Conservation (phyloP, 805 yeast species). For the Kregervanrija pseudodelftensis region DNA sequence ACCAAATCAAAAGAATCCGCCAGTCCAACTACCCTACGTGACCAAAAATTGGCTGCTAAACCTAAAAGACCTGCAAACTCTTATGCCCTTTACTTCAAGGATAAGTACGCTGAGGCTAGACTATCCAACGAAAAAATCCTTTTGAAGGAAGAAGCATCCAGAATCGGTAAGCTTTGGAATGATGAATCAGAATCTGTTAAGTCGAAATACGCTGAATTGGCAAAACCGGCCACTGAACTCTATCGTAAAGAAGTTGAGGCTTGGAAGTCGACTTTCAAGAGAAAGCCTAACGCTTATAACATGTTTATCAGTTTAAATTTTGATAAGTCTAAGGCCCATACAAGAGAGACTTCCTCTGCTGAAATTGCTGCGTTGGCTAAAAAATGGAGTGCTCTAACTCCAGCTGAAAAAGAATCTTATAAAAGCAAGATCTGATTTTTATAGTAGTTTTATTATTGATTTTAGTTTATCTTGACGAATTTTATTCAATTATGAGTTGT, state of each 20-base stretch:
- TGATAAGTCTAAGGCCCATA: constrained; percentile 8
- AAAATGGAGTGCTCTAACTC: too few species aligned
- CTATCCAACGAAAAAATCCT: constrained; percentile 2
- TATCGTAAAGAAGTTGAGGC: constrained; percentile 12
- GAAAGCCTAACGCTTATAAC: constrained; percentile 16
- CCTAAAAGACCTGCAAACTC: constrained; percentile 17
- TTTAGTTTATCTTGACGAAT: too few species aligned
- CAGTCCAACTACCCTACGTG: constrained; percentile 1
- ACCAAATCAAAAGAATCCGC: background rate
- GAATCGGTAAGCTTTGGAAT: constrained; percentile 18
- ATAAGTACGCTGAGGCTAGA: constrained; percentile 6
- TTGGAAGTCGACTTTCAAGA: constrained; percentile 20
- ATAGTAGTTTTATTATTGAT: too few species aligned
- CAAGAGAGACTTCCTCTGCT: constrained; percentile 12
- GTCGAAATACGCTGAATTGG: constrained; percentile 6
- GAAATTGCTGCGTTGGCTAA: background rate
- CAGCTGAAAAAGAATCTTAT: too few species aligned
- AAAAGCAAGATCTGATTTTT: too few species aligned
- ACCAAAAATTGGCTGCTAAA: constrained; percentile 12
- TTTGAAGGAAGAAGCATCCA: constrained; percentile 7
- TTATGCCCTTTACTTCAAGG: constrained; percentile 14
- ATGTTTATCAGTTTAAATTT: constrained; percentile 16
- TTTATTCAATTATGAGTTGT: too few species aligned
- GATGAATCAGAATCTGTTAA: constrained; percentile 13
- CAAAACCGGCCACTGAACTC: constrained; percentile 2